These are phyloP conservation scores for Claviceps maximensis DNA, from an alignment of 2,329 filamentous ascomycete genomes.

Conservation along the genomic window DNA sequence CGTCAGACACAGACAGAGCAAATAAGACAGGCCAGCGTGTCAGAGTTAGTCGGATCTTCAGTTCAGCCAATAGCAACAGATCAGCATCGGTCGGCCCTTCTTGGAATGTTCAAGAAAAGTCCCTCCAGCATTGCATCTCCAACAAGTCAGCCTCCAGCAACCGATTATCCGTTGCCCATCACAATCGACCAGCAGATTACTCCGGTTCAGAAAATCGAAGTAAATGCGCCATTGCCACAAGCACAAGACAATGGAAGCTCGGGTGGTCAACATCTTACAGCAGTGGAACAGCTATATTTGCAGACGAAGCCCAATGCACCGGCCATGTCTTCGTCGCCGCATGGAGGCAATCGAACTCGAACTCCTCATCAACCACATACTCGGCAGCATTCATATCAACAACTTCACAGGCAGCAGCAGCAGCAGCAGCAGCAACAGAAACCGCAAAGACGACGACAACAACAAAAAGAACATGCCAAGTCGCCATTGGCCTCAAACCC, in stretches of 20 bases:
- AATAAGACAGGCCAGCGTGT: conserved; percentile 9
- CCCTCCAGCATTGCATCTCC: not conserved
- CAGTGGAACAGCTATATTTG: conserved; percentile 12
- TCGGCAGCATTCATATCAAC: conserved; percentile 8
- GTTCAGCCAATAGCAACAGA: conserved; percentile 11
- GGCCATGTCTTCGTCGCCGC: conserved; percentile 7
- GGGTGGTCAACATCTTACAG: not conserved
- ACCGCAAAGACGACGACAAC: not conserved
- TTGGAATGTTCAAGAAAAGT: conserved; percentile 41
- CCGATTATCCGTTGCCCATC: not conserved
- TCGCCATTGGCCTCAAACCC: not conserved
- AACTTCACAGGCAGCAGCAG: not conserved
- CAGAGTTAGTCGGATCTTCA: conserved; percentile 16
- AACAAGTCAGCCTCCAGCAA: not conserved
- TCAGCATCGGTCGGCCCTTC: conserved; percentile 33
- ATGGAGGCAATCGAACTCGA: not conserved
- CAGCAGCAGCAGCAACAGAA: not conserved
- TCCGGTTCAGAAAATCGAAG: not conserved
- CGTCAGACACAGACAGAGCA: not conserved
- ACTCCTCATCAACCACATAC: conserved; percentile 1
- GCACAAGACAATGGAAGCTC: not conserved
- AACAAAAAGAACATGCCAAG: not conserved
- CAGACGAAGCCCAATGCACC: conserved; percentile 8
- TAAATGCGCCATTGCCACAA: not conserved
- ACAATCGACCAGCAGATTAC: not conserved